These are phyloP conservation scores for Talaromyces sp. DNA, from an alignment of 2,329 filamentous ascomycete genomes.

Conservation along the genomic window DNA sequence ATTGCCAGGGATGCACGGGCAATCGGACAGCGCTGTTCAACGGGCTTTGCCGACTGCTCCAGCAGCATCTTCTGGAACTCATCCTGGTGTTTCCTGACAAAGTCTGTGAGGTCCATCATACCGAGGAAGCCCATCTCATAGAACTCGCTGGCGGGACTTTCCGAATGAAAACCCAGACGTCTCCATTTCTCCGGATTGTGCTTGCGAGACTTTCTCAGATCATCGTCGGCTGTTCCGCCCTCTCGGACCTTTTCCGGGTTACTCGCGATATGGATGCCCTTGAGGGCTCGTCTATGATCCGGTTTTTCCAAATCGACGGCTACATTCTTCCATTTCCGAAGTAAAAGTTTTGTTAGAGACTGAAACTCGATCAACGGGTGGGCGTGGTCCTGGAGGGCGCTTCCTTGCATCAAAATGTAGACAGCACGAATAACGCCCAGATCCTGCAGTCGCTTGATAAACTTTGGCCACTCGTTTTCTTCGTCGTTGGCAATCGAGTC, in stretches of 20 bases:
- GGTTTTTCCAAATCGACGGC: slow-evolving; percentile 77
- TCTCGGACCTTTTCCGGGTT: slow-evolving; percentile 39
- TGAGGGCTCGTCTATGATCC: slow-evolving; percentile 82
- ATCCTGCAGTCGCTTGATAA: slow-evolving; percentile 90
- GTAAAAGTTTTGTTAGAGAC: slow-evolving; percentile 76
- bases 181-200: slow-evolving; percentile 92
- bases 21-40: slow-evolving; percentile 74
- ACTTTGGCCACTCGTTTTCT: slow-evolving; percentile 85
- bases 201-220: slow-evolving; percentile 57
- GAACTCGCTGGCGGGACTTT: slow-evolving; percentile 83
- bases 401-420: slow-evolving; percentile 90
- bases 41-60: slow-evolving; percentile 73
- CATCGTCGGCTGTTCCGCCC: slow-evolving; percentile 29
- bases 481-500: slow-evolving; percentile 77
- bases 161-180: slow-evolving; percentile 82
- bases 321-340: slow-evolving; percentile 84
- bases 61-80: slow-evolving; percentile 86
- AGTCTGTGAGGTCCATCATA: slow-evolving; percentile 96
- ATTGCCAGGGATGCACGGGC: slow-evolving; percentile 81
- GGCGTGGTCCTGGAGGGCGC: slow-evolving; percentile 81
- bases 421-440: slow-evolving; percentile 88
- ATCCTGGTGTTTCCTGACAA: slow-evolving; percentile 85
- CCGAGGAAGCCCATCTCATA: slow-evolving; percentile 80
- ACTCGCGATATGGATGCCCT: slow-evolving; percentile 78
- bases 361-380: slow-evolving; percentile 92